Conservation (phyloP, 2,329 filamentous ascomycete species). For the Aspergillus carbonarius region DNA sequence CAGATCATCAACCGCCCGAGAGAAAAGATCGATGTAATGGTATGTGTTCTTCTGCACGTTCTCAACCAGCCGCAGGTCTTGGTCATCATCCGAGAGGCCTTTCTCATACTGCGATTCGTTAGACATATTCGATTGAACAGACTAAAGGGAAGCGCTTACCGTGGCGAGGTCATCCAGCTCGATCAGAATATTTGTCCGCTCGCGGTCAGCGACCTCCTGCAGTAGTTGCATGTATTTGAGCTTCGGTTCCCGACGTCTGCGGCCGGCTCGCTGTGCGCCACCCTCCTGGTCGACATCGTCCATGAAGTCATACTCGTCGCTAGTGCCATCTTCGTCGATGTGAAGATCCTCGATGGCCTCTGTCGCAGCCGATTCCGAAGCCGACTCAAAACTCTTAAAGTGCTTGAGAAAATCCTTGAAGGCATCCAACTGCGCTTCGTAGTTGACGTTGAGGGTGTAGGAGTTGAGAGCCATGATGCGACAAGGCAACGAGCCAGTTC, state of each 20-base stretch:
- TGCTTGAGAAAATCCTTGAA: conserved; percentile 85
- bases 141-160: conserved; percentile 47
- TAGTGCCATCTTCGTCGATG: conserved; percentile 81
- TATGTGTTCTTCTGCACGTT: conserved; percentile 89
- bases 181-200: conserved; percentile 73
- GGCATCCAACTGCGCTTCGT: conserved; percentile 73
- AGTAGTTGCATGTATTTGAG: conserved; percentile 87
- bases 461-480: conserved; percentile 79
- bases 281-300: conserved; percentile 65
- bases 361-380: conserved; percentile 66
- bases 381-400: conserved; percentile 75
- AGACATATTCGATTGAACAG: not conserved
- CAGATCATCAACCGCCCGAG: conserved; percentile 80
- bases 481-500: conserved; percentile 19
- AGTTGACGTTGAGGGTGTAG: conserved; percentile 77
- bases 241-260: conserved; percentile 58
- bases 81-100: conserved; percentile 64
- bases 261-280: conserved; percentile 48
- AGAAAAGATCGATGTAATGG: conserved; percentile 91
- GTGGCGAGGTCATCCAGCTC: conserved; percentile 83
- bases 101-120: conserved; percentile 66
- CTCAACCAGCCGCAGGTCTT: conserved; percentile 67
- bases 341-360: conserved; percentile 81
- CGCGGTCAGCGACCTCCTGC: conserved; percentile 81
- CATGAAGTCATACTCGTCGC: conserved; percentile 92